Evolutionary conservation across 2,329 filamentous ascomycete genomes (phyloP).

Genomic region (Neonectria neomacrospora): DNA sequence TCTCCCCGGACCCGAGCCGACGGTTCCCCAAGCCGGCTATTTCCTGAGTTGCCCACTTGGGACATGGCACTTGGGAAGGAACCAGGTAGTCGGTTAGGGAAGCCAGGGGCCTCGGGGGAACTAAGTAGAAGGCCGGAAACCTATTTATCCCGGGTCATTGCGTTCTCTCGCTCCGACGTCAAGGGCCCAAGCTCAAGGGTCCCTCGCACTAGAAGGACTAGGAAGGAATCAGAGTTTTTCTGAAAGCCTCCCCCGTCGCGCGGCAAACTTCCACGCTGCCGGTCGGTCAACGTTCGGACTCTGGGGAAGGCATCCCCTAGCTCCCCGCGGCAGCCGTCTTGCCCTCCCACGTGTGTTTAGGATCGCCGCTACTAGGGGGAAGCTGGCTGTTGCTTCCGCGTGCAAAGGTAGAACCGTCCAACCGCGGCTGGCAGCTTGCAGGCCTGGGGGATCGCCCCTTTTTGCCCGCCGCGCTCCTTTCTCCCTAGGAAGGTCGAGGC

Average conservation of each 20-base stretch:
- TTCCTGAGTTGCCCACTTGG: conserved; percentile 26
- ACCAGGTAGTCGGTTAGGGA: background rate
- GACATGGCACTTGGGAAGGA: conserved; percentile 3
- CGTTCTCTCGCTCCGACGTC: background rate
- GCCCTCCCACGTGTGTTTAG: conserved; percentile 1
- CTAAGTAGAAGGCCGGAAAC: conserved; percentile 20
- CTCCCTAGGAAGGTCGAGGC: background rate
- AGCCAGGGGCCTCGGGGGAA: conserved; percentile 17
- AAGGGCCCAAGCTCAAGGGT: conserved; percentile 1
- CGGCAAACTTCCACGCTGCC: conserved; percentile 3
- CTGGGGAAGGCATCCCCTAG: conserved; percentile 16
- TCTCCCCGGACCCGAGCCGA: conserved; percentile 36
- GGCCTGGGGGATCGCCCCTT: background rate
- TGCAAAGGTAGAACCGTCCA: background rate
- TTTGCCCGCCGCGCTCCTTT: background rate
- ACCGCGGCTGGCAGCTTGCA: too few species aligned
- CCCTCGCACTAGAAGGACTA: conserved; percentile 14
- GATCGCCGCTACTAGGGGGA: background rate
- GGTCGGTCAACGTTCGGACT: conserved; percentile 9
- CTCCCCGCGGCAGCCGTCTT: background rate
- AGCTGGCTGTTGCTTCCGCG: background rate
- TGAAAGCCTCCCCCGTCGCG: conserved; percentile 11
- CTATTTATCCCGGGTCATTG: conserved; percentile 17
- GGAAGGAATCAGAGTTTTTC: conserved; percentile 19
- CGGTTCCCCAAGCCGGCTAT: conserved; percentile 33